Conservation (phyloP, 2,329 filamentous ascomycete genomes). For the Ceratocystis ficicola region DNA sequence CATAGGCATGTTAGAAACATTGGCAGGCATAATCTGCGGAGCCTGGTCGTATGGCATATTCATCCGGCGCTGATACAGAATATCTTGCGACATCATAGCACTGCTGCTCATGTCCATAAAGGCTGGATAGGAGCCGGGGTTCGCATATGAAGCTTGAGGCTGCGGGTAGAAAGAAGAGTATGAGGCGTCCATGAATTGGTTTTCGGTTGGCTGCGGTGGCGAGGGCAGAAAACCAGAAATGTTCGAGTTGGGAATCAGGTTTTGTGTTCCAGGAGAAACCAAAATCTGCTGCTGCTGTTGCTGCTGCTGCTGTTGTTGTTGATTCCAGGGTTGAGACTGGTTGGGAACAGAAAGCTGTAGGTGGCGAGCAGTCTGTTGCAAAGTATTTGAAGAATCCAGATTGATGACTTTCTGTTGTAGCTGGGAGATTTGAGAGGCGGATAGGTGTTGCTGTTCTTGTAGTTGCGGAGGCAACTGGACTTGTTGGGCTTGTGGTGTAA, state of each 20-base stretch:
- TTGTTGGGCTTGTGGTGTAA: background rate
- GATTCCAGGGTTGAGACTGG: conserved; percentile 7
- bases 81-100: conserved; percentile 15
- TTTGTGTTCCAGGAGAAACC: conserved; percentile 6
- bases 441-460: conserved; percentile 4
- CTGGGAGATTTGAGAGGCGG: background rate
- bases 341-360: conserved; percentile 12
- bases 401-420: conserved; percentile 2
- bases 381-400: conserved; percentile 12
- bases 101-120: conserved; percentile 18
- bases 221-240: conserved; percentile 13
- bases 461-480: background rate
- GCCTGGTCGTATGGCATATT: conserved; percentile 7
- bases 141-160: conserved; percentile 4
- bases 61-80: conserved; percentile 15
- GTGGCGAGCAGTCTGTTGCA: background rate
- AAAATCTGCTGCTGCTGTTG: conserved; percentile 16
- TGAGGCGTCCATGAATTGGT: conserved; percentile 19
- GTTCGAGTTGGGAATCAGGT: background rate
- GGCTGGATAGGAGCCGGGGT: background rate
- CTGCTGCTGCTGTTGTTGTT: background rate
- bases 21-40: conserved; percentile 13
- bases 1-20: conserved; percentile 11
- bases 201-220: conserved; percentile 15
- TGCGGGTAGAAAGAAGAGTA: conserved; percentile 9